Percentiles rank a stretch among this genome's conserved stretches.
Evolutionary conservation across 164 flowering plant genomes (phyloP).

Genomic region (Vitis riparia): DNA sequence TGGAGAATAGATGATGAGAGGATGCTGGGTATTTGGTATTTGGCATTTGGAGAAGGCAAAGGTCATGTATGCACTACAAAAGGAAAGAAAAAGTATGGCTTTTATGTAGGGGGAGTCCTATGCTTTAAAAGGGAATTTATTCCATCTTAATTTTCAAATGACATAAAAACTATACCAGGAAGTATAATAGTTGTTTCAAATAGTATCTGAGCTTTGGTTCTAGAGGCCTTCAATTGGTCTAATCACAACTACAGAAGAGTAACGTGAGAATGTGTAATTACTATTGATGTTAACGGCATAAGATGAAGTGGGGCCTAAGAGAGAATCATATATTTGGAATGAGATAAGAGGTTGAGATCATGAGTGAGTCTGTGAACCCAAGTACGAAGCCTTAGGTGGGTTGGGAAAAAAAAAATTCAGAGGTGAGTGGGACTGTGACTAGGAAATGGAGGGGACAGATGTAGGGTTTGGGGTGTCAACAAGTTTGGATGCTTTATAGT

Average conservation of each 20-base stretch:
- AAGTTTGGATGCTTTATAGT: slow-evolving; percentile 22
- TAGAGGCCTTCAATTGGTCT: background rate
- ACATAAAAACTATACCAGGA: background rate
- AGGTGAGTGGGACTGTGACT: slow-evolving; percentile 1
- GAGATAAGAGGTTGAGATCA: slow-evolving; percentile 1
- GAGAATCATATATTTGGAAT: background rate
- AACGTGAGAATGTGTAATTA: background rate
- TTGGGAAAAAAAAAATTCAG: background rate
- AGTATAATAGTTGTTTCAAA: background rate
- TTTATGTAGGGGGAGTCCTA: slow-evolving; percentile 14
- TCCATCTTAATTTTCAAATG: background rate
- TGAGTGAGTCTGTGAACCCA: slow-evolving; percentile 7
- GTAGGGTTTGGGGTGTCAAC: slow-evolving; percentile 14
- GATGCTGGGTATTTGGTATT: slow-evolving; percentile 8
- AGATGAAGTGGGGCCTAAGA: background rate
- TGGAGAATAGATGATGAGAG: background rate
- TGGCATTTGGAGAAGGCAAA: background rate
- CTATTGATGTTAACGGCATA: background rate
- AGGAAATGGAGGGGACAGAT: background rate
- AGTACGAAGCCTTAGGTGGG: background rate
- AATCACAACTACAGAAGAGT: background rate
- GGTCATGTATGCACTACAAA: slow-evolving; percentile 9
- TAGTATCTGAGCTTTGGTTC: background rate
- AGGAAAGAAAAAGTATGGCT: slow-evolving; percentile 10
- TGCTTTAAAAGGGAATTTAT: slow-evolving; percentile 13